Conservation (phyloP, 768 basidiomycete genomes). For the Trametes meyenii region DNA sequence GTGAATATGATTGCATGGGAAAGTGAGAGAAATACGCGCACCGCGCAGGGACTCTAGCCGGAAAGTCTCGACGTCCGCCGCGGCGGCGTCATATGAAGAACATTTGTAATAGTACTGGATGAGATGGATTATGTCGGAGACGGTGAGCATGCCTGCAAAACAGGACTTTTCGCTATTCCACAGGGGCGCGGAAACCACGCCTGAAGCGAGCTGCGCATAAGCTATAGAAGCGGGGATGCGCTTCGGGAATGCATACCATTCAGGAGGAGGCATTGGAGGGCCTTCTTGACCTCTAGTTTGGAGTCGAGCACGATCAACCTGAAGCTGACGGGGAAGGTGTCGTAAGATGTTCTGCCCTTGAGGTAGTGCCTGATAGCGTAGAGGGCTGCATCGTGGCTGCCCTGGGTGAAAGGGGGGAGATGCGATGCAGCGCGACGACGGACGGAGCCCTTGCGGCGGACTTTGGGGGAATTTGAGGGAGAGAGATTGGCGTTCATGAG, state of each 20-base stretch:
- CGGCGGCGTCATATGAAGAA: constrained; percentile 78
- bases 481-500: constrained; percentile 53
- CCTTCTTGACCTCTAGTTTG: constrained; percentile 94
- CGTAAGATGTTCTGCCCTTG: constrained; percentile 85
- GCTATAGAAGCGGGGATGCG: constrained; percentile 5
- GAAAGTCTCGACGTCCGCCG: constrained; percentile 91
- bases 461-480: constrained; percentile 52
- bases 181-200: constrained; percentile 95
- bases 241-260: constrained; percentile 56
- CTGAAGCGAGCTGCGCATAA: constrained; percentile 44
- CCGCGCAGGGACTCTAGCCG: constrained; percentile 88
- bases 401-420: constrained; percentile 54
- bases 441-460: constrained; percentile 58
- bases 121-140: constrained; percentile 98
- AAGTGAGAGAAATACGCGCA: constrained; percentile 38
- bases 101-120: constrained; percentile 98
- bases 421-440: constrained; percentile 62
- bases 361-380: constrained; percentile 78
- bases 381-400: constrained; percentile 72
- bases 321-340: constrained; percentile 97
- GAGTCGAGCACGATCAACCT: constrained; percentile 96
- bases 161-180: constrained; percentile 95
- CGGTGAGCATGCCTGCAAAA: constrained; percentile 98
- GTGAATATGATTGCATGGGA: constrained; percentile 15
- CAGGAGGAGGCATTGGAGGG: constrained; percentile 80